Base-by-base conservation (phyloP, 1,284 basidiomycete species). In the Leccinum solheimii region DNA sequence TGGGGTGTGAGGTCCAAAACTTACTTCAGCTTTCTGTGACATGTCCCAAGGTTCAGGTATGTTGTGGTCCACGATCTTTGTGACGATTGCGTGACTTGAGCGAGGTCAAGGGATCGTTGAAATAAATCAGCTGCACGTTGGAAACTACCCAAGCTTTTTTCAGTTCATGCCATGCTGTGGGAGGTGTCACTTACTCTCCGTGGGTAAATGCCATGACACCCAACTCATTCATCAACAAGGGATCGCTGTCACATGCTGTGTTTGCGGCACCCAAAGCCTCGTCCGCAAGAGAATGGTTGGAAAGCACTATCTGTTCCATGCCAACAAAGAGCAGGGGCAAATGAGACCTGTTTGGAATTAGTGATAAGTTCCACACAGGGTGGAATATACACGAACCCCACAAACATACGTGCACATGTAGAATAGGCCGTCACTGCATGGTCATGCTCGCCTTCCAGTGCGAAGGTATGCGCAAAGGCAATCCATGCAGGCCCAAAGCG, bases 391-490 rank as follows among this genome's bases (percentile, higher is more conserved):
- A 75, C 86, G 61, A 72, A 95, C 92, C 95, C 95, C 58, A 90
- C 92, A 72, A 98, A 98, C 79, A 98, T 89, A 34, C 96, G 82
- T 2, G 95, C 92, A 56, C 94, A 95, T 0, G 97, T 99, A 13
- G 95, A 97, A 77, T 99, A 99, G 1, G 97, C 96, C 0, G 95
- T 98, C 52, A 99, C 93, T 1, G 97, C 97, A 72, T 98, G 95
- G 69, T 99, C 97, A 78, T 97, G 96, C 75, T 99, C 97, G 16
- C 97, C 96, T 75, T 99, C 97, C 64, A 94, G 82, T 1, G 97
- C 94, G 78, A 98, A 98, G 0, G 95, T 95, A 78, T 99, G 97
- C 2, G 92, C 97, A 75, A 98, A 99, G 1, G 95, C 93, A 62
- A 98, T 88, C 97, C 97, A 99, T 0, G 95, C 94, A 3, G 97